Conservation (phyloP, 768 basidiomycete genomes). For the Panellus pusillus region DNA sequence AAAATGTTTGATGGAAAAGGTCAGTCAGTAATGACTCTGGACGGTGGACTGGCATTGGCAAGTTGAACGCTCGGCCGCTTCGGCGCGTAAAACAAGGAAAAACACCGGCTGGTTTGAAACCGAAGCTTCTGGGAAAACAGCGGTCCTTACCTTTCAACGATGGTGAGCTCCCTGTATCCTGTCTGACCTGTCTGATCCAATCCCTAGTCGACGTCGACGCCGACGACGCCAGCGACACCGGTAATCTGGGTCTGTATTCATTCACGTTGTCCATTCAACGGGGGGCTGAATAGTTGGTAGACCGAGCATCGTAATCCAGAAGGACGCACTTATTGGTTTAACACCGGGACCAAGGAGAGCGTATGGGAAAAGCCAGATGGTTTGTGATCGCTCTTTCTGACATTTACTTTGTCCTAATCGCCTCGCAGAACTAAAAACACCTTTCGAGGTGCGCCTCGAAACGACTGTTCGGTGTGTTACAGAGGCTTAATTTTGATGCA, state of each 20-base stretch:
- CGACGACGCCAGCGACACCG: constrained; percentile 2
- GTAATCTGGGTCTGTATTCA: constrained; percentile 12
- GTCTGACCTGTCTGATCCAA: no score
- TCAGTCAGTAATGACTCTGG: no score
- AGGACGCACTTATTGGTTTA: constrained; percentile 98
- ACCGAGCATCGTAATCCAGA: constrained; percentile 94
- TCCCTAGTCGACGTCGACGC: no score
- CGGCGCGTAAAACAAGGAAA: no score
- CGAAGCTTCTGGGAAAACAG: no score
- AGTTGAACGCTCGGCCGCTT: no score
- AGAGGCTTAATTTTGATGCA: constrained; percentile 32
- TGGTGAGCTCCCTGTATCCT: no score
- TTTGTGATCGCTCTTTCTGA: constrained; percentile 32
- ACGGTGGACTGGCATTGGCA: no score
- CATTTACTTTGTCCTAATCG: constrained; percentile 2
- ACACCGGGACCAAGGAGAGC: constrained; percentile 82
- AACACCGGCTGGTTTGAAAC: no score
- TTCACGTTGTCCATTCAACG: neutral
- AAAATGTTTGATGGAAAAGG: no score
- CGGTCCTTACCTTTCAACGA: no score
- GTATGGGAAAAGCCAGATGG: constrained; percentile 99
- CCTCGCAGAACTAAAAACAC: constrained; percentile 75
- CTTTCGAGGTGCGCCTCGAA: constrained; percentile 71
- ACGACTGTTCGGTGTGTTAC: constrained; percentile 9
- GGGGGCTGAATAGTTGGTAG: constrained; percentile 38